Conservation (phyloP, 768 basidiomycete genomes). For the Auricularia heimuer region DNA sequence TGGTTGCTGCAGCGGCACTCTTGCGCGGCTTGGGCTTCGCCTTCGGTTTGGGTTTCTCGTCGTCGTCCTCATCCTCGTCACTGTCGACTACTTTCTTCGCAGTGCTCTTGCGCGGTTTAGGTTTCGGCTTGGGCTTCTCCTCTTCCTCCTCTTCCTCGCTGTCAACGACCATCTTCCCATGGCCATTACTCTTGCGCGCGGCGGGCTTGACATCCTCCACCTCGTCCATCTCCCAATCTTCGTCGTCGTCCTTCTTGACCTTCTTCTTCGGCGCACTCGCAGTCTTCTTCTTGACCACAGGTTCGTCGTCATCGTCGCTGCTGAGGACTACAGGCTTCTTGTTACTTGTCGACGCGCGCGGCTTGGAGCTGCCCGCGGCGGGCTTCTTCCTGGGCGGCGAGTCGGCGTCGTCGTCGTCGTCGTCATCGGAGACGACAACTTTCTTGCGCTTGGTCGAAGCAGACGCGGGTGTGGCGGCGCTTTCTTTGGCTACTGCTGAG, state of each 20-base stretch:
- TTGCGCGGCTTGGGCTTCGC: neutral
- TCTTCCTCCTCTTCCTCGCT: too few species aligned
- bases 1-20: neutral
- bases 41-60: too few species aligned
- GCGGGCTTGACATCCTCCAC: slow-evolving; percentile 1
- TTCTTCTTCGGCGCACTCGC: slow-evolving; percentile 7
- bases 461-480: neutral
- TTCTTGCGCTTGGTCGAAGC: slow-evolving; percentile 6
- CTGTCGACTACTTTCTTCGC: too few species aligned
- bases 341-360: neutral
- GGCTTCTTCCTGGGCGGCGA: slow-evolving; percentile 5
- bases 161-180: too few species aligned
- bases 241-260: neutral
- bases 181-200: slow-evolving; percentile 9
- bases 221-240: neutral
- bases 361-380: slow-evolving; percentile 6
- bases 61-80: too few species aligned
- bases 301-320: neutral
- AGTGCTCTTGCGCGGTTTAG: too few species aligned
- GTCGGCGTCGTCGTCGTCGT: slow-evolving; percentile 5
- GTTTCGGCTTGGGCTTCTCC: too few species aligned
- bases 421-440: slow-evolving; percentile 6
- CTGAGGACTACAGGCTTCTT: neutral
- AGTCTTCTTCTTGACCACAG: slow-evolving; percentile 9
- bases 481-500: neutral